Evolutionary conservation across 768 basidiomycete species (phyloP).

Genomic region (Termitomyces sp.): DNA sequence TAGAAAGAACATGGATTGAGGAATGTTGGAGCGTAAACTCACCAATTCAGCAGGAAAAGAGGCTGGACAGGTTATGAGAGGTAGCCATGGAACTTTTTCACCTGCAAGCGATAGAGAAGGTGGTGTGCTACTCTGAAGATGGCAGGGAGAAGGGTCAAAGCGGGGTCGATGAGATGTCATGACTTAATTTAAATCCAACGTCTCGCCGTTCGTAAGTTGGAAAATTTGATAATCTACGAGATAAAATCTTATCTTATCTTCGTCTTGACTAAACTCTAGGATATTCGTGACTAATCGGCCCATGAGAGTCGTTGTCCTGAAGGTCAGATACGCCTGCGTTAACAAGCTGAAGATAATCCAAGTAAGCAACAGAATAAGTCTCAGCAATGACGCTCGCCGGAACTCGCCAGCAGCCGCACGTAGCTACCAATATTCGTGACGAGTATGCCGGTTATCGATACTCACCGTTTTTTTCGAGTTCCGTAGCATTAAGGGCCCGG

Average conservation of each 20-base stretch:
- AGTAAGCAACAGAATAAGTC: too few relatives aligned
- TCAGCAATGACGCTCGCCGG: too few relatives aligned
- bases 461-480: neutral
- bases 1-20: neutral
- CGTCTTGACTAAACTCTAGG: too few relatives aligned
- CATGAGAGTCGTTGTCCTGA: too few relatives aligned
- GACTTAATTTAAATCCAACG: neutral
- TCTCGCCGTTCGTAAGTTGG: too few relatives aligned
- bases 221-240: neutral
- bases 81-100: constrained; percentile 16
- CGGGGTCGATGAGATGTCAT: constrained; percentile 12
- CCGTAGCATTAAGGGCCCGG: neutral
- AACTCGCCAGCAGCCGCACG: too few relatives aligned
- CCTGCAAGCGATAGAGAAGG: constrained; percentile 1
- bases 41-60: constrained; percentile 39
- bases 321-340: too few relatives aligned
- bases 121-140: neutral
- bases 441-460: neutral
- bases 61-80: constrained; percentile 35
- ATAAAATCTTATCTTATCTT: neutral
- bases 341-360: too few relatives aligned
- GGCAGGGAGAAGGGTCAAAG: constrained; percentile 14
- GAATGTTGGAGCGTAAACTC: constrained; percentile 9
- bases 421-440: too few relatives aligned
- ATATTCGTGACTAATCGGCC: neutral